Conservation (phyloP, 176 grass and related monocot species). For the maize (Zea mays) region DNA sequence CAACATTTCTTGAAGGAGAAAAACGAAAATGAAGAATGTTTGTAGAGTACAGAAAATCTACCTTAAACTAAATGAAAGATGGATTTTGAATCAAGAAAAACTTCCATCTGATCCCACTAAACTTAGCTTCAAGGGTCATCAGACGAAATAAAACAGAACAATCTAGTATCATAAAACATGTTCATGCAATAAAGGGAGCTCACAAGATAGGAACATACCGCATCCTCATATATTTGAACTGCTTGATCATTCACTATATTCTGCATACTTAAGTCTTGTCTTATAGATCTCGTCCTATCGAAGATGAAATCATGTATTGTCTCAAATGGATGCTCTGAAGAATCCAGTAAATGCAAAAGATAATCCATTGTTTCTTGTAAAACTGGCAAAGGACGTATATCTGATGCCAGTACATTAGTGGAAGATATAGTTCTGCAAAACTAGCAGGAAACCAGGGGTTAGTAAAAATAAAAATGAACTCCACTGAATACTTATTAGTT, state of each 20-base stretch:
- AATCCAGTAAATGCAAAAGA: constrained; percentile 67
- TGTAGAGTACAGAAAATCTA: constrained; percentile 17
- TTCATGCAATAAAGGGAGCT: constrained; percentile 7
- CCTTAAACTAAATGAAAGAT: constrained; percentile 3
- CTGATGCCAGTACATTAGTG: constrained; percentile 48
- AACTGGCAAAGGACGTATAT: constrained; percentile 68
- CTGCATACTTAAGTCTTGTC: constrained; percentile 87
- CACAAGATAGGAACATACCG: constrained; percentile 55
- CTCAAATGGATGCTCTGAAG: constrained; percentile 61
- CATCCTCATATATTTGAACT: constrained; percentile 83
- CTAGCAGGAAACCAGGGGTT: constrained; percentile 52
- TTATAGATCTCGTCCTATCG: constrained; percentile 87
- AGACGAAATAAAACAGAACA: background rate
- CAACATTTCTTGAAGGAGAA: constrained; percentile 21
- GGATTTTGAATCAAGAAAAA: constrained; percentile 19
- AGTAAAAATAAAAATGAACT: constrained; percentile 40
- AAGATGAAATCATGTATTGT: constrained; percentile 91
- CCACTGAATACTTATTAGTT: background rate
- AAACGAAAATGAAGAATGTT: background rate
- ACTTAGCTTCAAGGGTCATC: constrained; percentile 18
- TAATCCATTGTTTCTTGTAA: constrained; percentile 70
- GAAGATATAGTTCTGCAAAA: constrained; percentile 95
- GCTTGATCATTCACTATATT: constrained; percentile 69
- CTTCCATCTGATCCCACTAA: background rate
- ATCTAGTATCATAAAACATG: constrained; percentile 16